Evolutionary conservation across 2,329 filamentous ascomycete species (phyloP).

Genomic region (Fusarium azukiicola): DNA sequence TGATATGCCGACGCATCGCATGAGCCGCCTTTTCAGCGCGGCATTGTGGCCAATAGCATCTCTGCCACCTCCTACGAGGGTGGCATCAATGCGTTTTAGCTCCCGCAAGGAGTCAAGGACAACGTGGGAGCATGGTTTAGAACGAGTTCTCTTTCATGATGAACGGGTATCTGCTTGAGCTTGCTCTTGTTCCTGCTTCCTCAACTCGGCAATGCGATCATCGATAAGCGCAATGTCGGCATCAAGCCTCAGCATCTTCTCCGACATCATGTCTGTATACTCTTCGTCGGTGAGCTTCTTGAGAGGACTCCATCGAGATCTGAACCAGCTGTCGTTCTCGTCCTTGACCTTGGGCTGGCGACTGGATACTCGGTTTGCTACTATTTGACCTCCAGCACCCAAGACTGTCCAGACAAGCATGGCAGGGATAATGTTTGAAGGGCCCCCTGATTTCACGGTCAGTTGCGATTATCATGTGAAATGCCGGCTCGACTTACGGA

Average conservation of each 20-base stretch:
- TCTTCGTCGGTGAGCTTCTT: slow-evolving; percentile 86
- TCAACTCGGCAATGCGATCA: slow-evolving; percentile 81
- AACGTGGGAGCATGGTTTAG: slow-evolving; percentile 10
- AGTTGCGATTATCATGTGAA: slow-evolving; percentile 30
- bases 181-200: slow-evolving; percentile 39
- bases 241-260: slow-evolving; percentile 86
- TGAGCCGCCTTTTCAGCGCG: slow-evolving; percentile 17
- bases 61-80: not conserved
- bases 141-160: slow-evolving; percentile 25
- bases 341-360: slow-evolving; percentile 57
- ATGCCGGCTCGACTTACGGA: slow-evolving; percentile 66
- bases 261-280: slow-evolving; percentile 85
- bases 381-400: slow-evolving; percentile 65
- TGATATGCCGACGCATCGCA: slow-evolving; percentile 25
- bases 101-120: not conserved
- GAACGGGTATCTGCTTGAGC: slow-evolving; percentile 29
- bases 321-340: slow-evolving; percentile 65
- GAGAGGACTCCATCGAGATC: slow-evolving; percentile 85
- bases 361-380: slow-evolving; percentile 58
- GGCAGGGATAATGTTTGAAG: slow-evolving; percentile 74
- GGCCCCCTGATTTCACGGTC: slow-evolving; percentile 67
- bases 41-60: slow-evolving; percentile 20
- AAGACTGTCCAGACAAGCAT: slow-evolving; percentile 71
- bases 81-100: slow-evolving; percentile 19
- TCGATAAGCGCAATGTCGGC: slow-evolving; percentile 90